Evolutionary conservation across 352 stramenopile genomes (phyloP).

Genomic region (Aphanomyces stellatus): DNA sequence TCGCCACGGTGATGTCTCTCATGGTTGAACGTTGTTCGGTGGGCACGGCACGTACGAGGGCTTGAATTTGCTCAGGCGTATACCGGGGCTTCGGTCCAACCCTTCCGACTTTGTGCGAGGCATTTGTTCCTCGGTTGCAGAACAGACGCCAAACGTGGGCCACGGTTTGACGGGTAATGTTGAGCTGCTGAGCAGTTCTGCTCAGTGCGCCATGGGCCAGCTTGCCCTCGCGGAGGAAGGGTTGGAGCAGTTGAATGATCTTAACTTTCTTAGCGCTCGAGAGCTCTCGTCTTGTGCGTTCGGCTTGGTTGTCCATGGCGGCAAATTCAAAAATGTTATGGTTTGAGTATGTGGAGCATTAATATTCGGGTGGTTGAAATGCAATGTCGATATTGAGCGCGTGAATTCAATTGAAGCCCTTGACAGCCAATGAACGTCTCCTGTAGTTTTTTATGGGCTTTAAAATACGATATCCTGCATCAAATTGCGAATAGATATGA

Average conservation of each 20-base stretch:
- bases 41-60: background rate
- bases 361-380: background rate
- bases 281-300: background rate
- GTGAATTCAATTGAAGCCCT: background rate
- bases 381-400: background rate
- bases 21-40: background rate
- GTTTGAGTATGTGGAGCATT: background rate
- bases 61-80: background rate
- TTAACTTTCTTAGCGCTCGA: background rate
- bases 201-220: background rate
- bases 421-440: background rate
- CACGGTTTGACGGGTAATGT: background rate
- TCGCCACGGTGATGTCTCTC: background rate
- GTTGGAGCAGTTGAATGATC: background rate
- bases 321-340: background rate
- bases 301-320: background rate
- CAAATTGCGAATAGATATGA: background rate
- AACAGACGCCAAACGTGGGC: background rate
- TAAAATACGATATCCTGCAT: background rate
- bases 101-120: background rate
- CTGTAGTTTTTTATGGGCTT: background rate
- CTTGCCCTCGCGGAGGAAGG: background rate
- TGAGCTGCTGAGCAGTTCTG: background rate
- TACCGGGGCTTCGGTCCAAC: background rate
- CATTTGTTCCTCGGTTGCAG: background rate